phyloP scores from a whole-genome alignment of 495 filamentous ascomycete genomes.

The Penicillium lividum region DNA sequence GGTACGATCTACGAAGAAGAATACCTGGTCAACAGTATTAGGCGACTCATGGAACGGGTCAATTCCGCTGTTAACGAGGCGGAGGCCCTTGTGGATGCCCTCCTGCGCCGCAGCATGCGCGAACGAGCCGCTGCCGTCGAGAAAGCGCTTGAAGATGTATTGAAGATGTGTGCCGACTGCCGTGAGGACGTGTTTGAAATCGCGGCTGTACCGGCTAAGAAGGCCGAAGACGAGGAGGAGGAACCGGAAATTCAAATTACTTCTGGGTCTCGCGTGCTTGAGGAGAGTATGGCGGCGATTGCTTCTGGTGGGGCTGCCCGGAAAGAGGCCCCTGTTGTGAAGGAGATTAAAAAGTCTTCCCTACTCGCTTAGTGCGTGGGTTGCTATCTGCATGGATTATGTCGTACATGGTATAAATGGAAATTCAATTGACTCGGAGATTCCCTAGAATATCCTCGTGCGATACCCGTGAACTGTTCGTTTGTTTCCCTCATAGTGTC shows the following conservation, averaged over 20 bases:
- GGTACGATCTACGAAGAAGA: constrained; percentile 97
- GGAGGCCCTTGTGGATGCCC: constrained; percentile 66
- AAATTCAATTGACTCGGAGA: background rate
- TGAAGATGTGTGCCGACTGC: constrained; percentile 63
- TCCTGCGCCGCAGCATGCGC: constrained; percentile 79
- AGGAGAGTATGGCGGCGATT: constrained; percentile 42
- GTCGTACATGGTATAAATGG: constrained; percentile 7
- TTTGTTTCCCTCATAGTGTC: background rate
- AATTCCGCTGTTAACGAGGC: constrained; percentile 69
- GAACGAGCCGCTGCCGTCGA: constrained; percentile 82
- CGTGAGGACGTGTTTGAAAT: constrained; percentile 67
- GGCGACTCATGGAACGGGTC: constrained; percentile 82
- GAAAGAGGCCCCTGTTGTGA: constrained; percentile 44
- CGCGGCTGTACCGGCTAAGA: constrained; percentile 15
- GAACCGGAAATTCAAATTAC: constrained; percentile 30
- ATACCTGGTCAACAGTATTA: constrained; percentile 84
- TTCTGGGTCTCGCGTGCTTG: constrained; percentile 41
- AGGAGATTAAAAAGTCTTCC: constrained; percentile 53
- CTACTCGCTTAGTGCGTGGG: constrained; percentile 45
- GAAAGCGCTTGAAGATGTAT: constrained; percentile 66
- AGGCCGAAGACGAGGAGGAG: constrained; percentile 16
- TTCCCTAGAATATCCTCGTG: no score
- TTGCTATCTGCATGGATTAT: constrained; percentile 6
- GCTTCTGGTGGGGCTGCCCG: constrained; percentile 19
- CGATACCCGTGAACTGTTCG: no score